Conservation (phyloP, 1,139 yeast species). For the Pichia sp. region DNA sequence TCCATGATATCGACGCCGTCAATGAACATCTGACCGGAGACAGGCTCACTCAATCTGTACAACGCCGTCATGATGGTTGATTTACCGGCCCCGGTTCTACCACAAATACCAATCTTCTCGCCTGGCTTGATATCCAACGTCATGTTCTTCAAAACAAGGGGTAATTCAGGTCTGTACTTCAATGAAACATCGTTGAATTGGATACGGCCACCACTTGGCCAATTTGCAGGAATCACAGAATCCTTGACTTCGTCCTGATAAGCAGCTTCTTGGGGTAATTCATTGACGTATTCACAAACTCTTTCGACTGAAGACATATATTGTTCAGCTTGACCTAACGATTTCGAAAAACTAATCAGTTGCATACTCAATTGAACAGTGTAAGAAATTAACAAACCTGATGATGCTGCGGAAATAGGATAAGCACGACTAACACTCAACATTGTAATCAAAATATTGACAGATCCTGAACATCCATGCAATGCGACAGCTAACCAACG, state of each 20-base stretch:
- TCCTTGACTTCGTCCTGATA: slow-evolving; percentile 30
- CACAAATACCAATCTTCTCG: slow-evolving; percentile 44
- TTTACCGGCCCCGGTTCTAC: slow-evolving; percentile 47
- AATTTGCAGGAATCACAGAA: slow-evolving; percentile 29
- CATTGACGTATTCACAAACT: slow-evolving; percentile 65
- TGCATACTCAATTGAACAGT: slow-evolving; percentile 53
- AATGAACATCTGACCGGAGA: slow-evolving; percentile 30
- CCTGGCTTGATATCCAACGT: slow-evolving; percentile 34
- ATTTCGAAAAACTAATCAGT: slow-evolving; percentile 49
- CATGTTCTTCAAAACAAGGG: slow-evolving; percentile 44
- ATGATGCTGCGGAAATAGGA: slow-evolving; percentile 45
- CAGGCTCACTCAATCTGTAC: slow-evolving; percentile 38
- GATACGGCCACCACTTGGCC: slow-evolving; percentile 67
- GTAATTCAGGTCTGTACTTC: slow-evolving; percentile 65
- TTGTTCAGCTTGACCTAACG: slow-evolving; percentile 71
- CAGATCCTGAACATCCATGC: slow-evolving; percentile 41
- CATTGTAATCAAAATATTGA: slow-evolving; percentile 44
- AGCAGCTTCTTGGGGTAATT: slow-evolving; percentile 64
- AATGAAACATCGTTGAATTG: slow-evolving; percentile 57
- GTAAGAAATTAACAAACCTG: slow-evolving; percentile 51
- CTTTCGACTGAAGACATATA: slow-evolving; percentile 89
- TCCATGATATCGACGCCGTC: slow-evolving; percentile 38
- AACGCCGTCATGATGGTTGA: slow-evolving; percentile 44
- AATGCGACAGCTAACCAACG: slow-evolving; percentile 59
- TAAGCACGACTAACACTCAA: slow-evolving; percentile 46